A percentile compares a stretch with the other conserved stretches of the same genome.
Evolutionary conservation across 2,329 filamentous ascomycete species (phyloP).

Genomic region (Plectosphaerella plurivora): DNA sequence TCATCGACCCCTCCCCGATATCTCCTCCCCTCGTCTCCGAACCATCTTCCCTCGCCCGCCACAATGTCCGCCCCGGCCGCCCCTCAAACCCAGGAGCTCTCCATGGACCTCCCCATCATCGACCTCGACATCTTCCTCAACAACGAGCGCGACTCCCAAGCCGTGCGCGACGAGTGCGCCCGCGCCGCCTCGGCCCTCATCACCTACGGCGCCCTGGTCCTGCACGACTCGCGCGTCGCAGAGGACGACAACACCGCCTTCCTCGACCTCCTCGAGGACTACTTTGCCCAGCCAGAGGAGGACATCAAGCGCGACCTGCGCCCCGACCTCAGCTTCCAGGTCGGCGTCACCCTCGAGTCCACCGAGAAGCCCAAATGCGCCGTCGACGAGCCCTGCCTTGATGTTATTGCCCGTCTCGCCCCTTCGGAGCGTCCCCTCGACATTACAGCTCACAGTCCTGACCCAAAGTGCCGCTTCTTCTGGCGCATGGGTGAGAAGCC

Average conservation of each 20-base stretch:
- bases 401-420: constrained; percentile 49
- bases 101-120: constrained; percentile 56
- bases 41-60: too few species aligned
- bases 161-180: constrained; percentile 45
- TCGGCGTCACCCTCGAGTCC: constrained; percentile 59
- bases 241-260: constrained; percentile 52
- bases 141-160: constrained; percentile 34
- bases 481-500: constrained; percentile 54
- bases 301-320: constrained; percentile 46
- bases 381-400: constrained; percentile 55
- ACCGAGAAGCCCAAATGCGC: constrained; percentile 62
- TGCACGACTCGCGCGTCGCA: constrained; percentile 55
- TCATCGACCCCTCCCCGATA: too few species aligned
- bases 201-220: constrained; percentile 54
- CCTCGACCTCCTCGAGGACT: constrained; percentile 60
- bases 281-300: constrained; percentile 53
- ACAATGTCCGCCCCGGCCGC: constrained; percentile 14
- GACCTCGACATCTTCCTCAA: constrained; percentile 54
- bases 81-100: constrained; percentile 16
- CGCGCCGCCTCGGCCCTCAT: constrained; percentile 53
- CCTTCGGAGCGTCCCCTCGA: constrained; percentile 54
- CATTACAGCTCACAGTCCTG: constrained; percentile 49
- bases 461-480: constrained; percentile 61
- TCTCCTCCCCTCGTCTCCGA: neutral
- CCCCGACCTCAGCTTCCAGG: constrained; percentile 55